Evolutionary conservation across 2,329 filamentous ascomycete species (phyloP), one percentile per base, ranked within the genome.

Genomic region (Xylariales sp.): DNA sequence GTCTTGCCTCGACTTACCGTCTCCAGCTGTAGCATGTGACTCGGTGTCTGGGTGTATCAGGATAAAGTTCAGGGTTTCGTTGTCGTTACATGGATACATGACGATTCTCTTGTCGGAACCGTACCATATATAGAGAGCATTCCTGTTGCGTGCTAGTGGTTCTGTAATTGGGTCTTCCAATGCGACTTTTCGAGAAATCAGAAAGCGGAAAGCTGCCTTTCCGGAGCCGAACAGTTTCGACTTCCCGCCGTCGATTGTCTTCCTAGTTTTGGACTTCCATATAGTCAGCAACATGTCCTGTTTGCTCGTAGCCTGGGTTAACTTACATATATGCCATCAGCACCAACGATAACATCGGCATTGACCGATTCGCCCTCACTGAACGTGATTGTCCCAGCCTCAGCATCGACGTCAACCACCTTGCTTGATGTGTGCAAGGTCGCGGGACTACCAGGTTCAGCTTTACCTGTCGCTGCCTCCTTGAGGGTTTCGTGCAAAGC

Each of bases 161-260:
- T 50, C 57, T 1, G 63, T 65, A 3, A 53, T 39, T 1, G 65
- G 60, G 32, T 70, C 61, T 3, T 52, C 50, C 3, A 57, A 50
- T 3, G 54, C 56, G 2, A 44, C 46, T 12, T 55, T 41, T 1
- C 66, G 64, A 0, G 67, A 60, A 0, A 81, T 64, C 4, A 79
- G 53, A 55, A 79, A 81, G 6, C 77, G 66, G 52, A 78, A 81
- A 1, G 76, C 75, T 31, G 69, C 74, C 52, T 78, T 77, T 3
- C 76, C 76, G 3, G 68, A 71, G 22, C 63, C 61, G 36, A 68
- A 66, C 1, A 68, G 56, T 16, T 44, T 54, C 15, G 43, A 29
- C 12, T 59, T 49, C n/a, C 51, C 64, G 0, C 76, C 61, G 20
- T 64, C 59, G 2, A 65, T 56, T 0, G 76, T 68, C 35, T 59